Base-by-base conservation (phyloP, 73 alveolate genomes). In the Tetrahymena malaccensis region DNA sequence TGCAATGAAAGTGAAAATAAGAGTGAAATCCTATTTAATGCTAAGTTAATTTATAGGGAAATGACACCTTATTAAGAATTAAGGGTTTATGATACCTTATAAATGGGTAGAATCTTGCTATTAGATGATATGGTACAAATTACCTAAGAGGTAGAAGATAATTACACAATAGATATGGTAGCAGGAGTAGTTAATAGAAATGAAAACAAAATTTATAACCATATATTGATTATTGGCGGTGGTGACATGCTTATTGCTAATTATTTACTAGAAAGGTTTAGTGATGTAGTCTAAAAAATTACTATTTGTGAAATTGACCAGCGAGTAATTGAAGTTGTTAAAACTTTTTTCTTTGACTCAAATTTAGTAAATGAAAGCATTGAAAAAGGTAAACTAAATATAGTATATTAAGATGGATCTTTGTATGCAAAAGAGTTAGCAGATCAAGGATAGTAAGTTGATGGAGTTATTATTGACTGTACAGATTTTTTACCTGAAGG, bases 181-280 rank as follows among this genome's bases (percentile, higher is more conserved):
- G 27, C 57, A 33, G 55, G 55, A 40, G 95, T 93, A 37, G 93
- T 93, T 12, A 70, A 31, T 31, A 70, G 43, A 40, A 38, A 43
- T 89, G 5, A 11, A n/a, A 33, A 12, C 12, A 40, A 93, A 84
- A 55, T 84, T 2, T 44, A 93, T 44, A 44, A 43, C n/a, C 85
- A 93, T 35, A 84, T 93, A 27, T 37, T 93, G 38, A 93, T 93
- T 43, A 44, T 93, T 93, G 95, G 95, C 4, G 95, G 95, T 16
- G 95, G 95, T 6, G 95, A 93, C 27, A 17, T 93, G 93, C 55
- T 93, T 25, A 93, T 93, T 35, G 95, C 95, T 37, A 93, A 55
- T 13, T 43, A 93, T 34, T 25, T 93, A 12, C 93, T 93, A 1
- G 84, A 43, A 15, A 43, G 43, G 25, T 93, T 43, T 43, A 35